phyloP scores from a whole-genome alignment of 2,329 filamentous ascomycete genomes.

The Teratosphaeria viscida region DNA sequence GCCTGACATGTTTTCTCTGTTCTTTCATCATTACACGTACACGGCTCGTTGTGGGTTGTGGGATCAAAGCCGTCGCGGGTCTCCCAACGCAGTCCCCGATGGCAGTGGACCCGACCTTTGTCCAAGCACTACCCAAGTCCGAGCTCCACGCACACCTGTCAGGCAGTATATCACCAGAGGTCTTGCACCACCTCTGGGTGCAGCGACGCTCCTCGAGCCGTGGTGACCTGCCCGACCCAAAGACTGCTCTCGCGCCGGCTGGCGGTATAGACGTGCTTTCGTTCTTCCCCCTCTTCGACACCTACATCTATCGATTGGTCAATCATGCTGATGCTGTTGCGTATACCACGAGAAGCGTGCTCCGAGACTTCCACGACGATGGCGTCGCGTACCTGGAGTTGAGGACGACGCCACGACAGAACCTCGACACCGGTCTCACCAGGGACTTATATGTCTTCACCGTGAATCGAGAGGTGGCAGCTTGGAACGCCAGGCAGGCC shows the following conservation, averaged over 20 bases:
- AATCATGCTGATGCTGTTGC: slow-evolving; percentile 44
- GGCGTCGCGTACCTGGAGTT: slow-evolving; percentile 71
- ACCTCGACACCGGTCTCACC: slow-evolving; percentile 43
- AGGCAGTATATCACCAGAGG: slow-evolving; percentile 63
- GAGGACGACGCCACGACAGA: slow-evolving; percentile 64
- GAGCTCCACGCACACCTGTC: slow-evolving; percentile 71
- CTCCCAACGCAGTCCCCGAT: not conserved
- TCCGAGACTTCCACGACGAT: slow-evolving; percentile 56
- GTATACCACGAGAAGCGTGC: slow-evolving; percentile 54
- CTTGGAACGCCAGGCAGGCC: slow-evolving; percentile 34
- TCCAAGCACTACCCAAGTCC: slow-evolving; percentile 31
- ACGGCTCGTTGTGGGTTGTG: not conserved
- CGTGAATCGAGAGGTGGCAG: slow-evolving; percentile 53
- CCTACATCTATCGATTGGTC: slow-evolving; percentile 68
- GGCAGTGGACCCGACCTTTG: slow-evolving; percentile 17
- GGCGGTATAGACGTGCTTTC: slow-evolving; percentile 36
- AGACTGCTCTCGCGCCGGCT: slow-evolving; percentile 56
- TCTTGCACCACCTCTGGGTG: slow-evolving; percentile 65
- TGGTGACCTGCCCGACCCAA: slow-evolving; percentile 55
- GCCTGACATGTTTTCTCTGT: not conserved
- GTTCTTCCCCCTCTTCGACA: slow-evolving; percentile 69
- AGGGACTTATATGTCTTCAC: slow-evolving; percentile 54
- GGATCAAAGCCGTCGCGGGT: too few species aligned
- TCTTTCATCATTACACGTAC: too few species aligned
- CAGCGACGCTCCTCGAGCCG: slow-evolving; percentile 41